Evolutionary conservation across 257 asterid genomes (phyloP).

Genomic region (Cordia subcordata): DNA sequence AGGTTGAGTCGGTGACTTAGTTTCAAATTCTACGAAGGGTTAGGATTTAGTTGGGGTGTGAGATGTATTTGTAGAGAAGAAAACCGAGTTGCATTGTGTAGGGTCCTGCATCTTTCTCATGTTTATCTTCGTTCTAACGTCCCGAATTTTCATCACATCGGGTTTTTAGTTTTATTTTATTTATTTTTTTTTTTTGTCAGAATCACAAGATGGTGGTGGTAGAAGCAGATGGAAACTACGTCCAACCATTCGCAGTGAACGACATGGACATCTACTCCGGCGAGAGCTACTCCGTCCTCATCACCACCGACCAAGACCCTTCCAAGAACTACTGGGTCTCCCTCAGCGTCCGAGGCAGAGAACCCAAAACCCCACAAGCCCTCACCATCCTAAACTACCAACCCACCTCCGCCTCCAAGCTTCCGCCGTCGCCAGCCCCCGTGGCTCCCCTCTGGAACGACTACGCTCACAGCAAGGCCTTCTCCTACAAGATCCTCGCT

Average conservation of each 20-base stretch:
- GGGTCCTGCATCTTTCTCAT: no score
- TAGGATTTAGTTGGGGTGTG: no score
- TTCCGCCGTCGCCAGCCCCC: slow-evolving; percentile 52
- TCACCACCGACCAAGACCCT: slow-evolving; percentile 57
- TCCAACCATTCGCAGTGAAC: slow-evolving; percentile 51
- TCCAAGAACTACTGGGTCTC: slow-evolving; percentile 63
- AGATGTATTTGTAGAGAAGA: no score
- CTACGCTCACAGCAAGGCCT: slow-evolving; percentile 48
- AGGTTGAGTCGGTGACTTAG: no score
- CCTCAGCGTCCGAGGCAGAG: slow-evolving; percentile 52
- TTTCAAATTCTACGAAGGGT: no score
- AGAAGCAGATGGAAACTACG: slow-evolving; percentile 85
- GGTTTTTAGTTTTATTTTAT: no score
- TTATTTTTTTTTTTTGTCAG: slow-evolving; percentile 18
- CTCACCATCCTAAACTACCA: slow-evolving; percentile 60
- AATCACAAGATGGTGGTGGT: slow-evolving; percentile 65
- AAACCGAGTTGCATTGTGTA: no score
- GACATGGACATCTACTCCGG: slow-evolving; percentile 80
- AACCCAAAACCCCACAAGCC: slow-evolving; percentile 69
- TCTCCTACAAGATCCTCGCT: slow-evolving; percentile 37
- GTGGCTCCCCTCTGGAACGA: slow-evolving; percentile 62
- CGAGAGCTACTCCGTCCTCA: slow-evolving; percentile 65
- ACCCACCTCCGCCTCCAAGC: slow-evolving; percentile 30
- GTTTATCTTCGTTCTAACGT: no score
- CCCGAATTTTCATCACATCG: no score